Evolutionary conservation across 1,284 basidiomycete species (phyloP), one percentile per base, ranked within the genome.

Genomic region (Tremellales sp.): DNA sequence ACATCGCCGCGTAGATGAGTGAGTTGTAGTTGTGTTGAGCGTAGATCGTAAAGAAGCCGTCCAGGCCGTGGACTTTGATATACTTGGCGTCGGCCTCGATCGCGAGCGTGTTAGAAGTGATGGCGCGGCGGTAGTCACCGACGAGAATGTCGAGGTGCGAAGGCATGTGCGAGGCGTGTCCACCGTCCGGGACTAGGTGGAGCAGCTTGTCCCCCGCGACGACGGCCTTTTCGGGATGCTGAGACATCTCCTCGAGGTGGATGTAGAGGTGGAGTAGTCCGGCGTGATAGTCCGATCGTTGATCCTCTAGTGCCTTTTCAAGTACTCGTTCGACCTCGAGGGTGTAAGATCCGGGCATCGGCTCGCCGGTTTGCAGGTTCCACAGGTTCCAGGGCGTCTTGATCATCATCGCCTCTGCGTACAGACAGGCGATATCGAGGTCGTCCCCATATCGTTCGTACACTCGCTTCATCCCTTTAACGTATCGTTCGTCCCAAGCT

Each of bases 121-220:
- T 67, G 12, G 60, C 60, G 0, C 67, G 55, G 3, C 63, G 63
- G 53, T 68, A 72, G 49, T 72, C 68, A 21, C 70, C 70, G 12
- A 67, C 57, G 13, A 70, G 58, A 8, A 70, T 35, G 47, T 72
- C 65, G 51, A 72, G 60, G 53, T 72, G 70, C 3, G 58, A 58
- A 1, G 68, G 64, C 70, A 72, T 72, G 46, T 72, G 70, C 10
- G 60, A 58, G 23, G 69, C 56, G 47, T 72, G 70, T 0, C 63
- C 68, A 0, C 45, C 58, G 45, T 72, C 70, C 19, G 70, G 70
- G 4, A 68, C 49, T 25, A 72, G 57, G 6, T 47, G 47, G 13
- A 58, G 49, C 29, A 72, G 52, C 11, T 52, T 41, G 48, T 72
- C 64, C 2, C 61, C 61, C 0, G 64, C 45, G 3, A 56, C 53